Evolutionary conservation across 306 rosid species (phyloP).

Genomic region (Dicorynia guianensis): DNA sequence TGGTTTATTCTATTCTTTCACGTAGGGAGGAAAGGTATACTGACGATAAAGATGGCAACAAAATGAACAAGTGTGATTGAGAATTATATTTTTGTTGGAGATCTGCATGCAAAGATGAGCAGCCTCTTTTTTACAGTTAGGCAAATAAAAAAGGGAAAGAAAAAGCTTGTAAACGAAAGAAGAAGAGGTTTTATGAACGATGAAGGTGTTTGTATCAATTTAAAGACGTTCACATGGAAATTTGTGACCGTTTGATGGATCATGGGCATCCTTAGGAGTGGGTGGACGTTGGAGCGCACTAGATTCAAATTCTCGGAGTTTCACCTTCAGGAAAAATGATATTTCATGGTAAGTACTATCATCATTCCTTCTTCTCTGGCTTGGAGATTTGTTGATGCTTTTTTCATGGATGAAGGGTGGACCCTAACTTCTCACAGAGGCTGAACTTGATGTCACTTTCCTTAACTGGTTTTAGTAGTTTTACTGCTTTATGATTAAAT

Average conservation of each 20-base stretch:
- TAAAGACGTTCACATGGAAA: slow-evolving; percentile 83
- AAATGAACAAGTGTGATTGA: slow-evolving; percentile 43
- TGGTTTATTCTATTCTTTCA: slow-evolving; percentile 59
- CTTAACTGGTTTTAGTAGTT: neutral
- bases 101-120: slow-evolving; percentile 44
- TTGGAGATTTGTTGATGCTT: slow-evolving; percentile 1
- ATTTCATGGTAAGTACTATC: neutral
- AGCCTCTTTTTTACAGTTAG: slow-evolving; percentile 65
- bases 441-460: slow-evolving; percentile 29
- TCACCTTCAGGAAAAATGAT: slow-evolving; percentile 10
- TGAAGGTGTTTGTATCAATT: slow-evolving; percentile 28
- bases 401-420: neutral
- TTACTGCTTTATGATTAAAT: neutral
- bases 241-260: slow-evolving; percentile 94
- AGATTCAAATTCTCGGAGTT: slow-evolving; percentile 63
- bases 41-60: slow-evolving; percentile 55
- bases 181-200: slow-evolving; percentile 13
- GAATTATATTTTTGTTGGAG: slow-evolving; percentile 51
- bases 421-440: neutral
- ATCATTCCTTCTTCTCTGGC: slow-evolving; percentile 36
- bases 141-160: neutral
- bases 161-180: slow-evolving; percentile 31
- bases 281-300: slow-evolving; percentile 98
- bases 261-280: slow-evolving; percentile 72
- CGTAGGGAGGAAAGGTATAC: slow-evolving; percentile 79